These are phyloP conservation scores for Pelargonium cotyledonis DNA, from an alignment of 441 rosid genomes.

Conservation along the genomic window DNA sequence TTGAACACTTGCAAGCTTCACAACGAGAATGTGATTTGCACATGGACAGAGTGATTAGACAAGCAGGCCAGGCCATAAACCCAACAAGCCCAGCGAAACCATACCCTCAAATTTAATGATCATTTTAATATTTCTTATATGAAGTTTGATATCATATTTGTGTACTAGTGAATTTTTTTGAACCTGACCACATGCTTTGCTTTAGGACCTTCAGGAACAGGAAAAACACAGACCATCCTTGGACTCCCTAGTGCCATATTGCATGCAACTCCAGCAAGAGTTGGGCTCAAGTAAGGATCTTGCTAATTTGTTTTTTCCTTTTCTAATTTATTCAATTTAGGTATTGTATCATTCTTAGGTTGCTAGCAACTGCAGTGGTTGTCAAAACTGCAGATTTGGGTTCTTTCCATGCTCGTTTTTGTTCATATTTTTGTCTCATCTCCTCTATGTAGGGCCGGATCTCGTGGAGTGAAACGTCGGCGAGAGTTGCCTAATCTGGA, in stretches of 20 bases:
- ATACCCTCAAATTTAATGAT: neutral
- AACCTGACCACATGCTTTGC: slow-evolving; percentile 17
- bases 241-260: slow-evolving; percentile 86
- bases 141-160: neutral
- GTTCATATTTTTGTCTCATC: slow-evolving; percentile 11
- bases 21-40: too few relatives aligned
- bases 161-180: neutral
- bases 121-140: neutral
- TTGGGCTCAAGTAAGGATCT: slow-evolving; percentile 51
- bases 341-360: neutral
- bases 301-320: slow-evolving; percentile 9
- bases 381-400: slow-evolving; percentile 1
- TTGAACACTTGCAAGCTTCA: too few relatives aligned
- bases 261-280: slow-evolving; percentile 86
- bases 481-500: slow-evolving; percentile 57
- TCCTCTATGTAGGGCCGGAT: slow-evolving; percentile 37
- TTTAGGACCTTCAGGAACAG: slow-evolving; percentile 98
- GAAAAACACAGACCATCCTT: slow-evolving; percentile 95
- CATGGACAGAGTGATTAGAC: too few relatives aligned
- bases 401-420: neutral
- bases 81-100: neutral
- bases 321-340: neutral
- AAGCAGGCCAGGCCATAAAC: too few relatives aligned
- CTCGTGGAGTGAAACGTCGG: slow-evolving; percentile 39
- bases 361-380: slow-evolving; percentile 1